Percentiles rank a stretch among this genome's conserved stretches.
phyloP scores from a whole-genome alignment of 768 basidiomycete genomes.

The Cubamyces lactineus region DNA sequence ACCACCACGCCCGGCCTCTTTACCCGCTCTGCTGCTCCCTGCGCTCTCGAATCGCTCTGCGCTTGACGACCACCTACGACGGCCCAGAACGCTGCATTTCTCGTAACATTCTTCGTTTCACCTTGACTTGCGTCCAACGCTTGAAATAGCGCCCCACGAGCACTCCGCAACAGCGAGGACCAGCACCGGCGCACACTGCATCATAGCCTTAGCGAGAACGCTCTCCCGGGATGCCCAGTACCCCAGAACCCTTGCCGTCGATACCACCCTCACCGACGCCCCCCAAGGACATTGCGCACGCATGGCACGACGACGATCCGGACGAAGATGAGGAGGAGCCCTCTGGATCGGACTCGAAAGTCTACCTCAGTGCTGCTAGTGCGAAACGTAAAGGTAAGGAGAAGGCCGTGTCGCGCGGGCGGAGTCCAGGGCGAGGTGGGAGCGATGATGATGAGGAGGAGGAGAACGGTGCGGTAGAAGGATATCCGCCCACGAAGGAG shows the following conservation, averaged over 20 bases:
- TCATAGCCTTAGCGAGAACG: background rate
- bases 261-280: conserved; percentile 30
- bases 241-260: conserved; percentile 35
- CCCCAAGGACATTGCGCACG: conserved; percentile 42
- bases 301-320: conserved; percentile 40
- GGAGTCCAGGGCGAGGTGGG: conserved; percentile 35
- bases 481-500: conserved; percentile 71
- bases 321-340: background rate
- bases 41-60: background rate
- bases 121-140: background rate
- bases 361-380: background rate
- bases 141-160: too few species aligned
- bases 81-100: background rate
- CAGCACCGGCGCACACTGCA: background rate
- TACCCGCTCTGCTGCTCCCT: background rate
- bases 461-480: conserved; percentile 36
- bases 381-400: conserved; percentile 2
- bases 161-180: too few species aligned
- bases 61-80: background rate
- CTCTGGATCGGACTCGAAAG: background rate
- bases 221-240: conserved; percentile 16
- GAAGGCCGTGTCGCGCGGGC: conserved; percentile 31
- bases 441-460: conserved; percentile 29
- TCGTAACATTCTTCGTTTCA: conserved; percentile 5
- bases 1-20: background rate